A percentile compares a stretch with the other conserved stretches of the same genome.
These are phyloP conservation scores for Candida silvicultrix DNA, from an alignment of 805 yeast genomes.

Conservation along the genomic window DNA sequence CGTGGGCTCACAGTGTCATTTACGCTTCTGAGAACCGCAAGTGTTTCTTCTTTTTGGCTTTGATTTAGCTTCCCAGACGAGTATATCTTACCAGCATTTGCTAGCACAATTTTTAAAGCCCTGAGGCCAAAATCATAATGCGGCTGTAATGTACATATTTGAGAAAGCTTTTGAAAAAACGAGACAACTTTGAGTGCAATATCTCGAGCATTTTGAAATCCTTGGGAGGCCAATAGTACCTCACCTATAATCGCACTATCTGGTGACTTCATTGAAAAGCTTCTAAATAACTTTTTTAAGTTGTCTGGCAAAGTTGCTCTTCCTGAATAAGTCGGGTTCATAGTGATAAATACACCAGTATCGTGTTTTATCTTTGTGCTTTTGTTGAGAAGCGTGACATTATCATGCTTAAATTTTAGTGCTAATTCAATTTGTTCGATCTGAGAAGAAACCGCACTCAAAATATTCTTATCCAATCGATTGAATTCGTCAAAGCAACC, in stretches of 20 bases:
- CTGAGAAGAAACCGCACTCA: conserved; percentile 83
- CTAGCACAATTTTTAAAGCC: conserved; percentile 63
- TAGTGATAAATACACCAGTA: conserved; percentile 78
- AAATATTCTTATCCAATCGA: conserved; percentile 58
- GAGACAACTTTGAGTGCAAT: conserved; percentile 46
- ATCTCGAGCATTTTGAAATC: conserved; percentile 43
- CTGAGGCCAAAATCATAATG: conserved; percentile 93
- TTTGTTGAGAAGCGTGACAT: conserved; percentile 38
- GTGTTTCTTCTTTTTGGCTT: conserved; percentile 19
- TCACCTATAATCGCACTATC: conserved; percentile 65
- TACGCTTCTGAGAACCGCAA: conserved; percentile 48
- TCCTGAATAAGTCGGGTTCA: conserved; percentile 88
- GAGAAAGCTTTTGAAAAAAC: conserved; percentile 43
- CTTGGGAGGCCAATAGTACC: conserved; percentile 67
- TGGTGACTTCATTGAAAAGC: conserved; percentile 68
- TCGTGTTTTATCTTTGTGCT: conserved; percentile 32
- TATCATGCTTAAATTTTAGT: conserved; percentile 19
- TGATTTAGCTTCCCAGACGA: conserved; percentile 9
- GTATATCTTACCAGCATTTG: conserved; percentile 47
- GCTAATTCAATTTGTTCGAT: conserved; percentile 66
- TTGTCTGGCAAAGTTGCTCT: conserved; percentile 82
- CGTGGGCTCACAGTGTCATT: conserved; percentile 65
- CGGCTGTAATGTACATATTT: conserved; percentile 39
- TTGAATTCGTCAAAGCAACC: conserved; percentile 96
- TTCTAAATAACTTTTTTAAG: conserved; percentile 69